Conservation (phyloP, 148 eudicot genomes). For the Persicaria maculosa region DNA sequence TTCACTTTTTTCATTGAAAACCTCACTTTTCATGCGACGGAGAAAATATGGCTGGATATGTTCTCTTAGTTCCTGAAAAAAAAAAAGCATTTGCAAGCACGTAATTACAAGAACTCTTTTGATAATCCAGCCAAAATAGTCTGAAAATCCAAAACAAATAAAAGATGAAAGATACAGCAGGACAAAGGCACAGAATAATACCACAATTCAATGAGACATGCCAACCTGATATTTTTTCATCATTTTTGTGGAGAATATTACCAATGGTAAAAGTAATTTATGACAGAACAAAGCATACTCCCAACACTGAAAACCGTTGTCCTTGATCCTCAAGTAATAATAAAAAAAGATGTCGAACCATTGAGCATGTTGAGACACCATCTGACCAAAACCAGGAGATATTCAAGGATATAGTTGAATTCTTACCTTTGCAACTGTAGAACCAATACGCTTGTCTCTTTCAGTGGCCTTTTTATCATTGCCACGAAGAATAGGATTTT, state of each 20-base stretch:
- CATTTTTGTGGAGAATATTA: background rate
- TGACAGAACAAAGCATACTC: background rate
- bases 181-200: background rate
- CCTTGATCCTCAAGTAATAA: background rate
- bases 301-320: background rate
- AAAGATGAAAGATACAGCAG: background rate
- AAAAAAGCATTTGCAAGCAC: background rate
- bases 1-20: constrained; percentile 47
- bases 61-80: constrained; percentile 66
- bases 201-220: background rate
- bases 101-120: background rate
- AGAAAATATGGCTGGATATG: constrained; percentile 88
- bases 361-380: background rate
- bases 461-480: constrained; percentile 87
- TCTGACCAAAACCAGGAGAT: background rate
- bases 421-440: constrained; percentile 88
- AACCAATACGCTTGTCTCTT: constrained; percentile 78
- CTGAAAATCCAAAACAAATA: background rate
- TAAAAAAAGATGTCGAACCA: background rate
- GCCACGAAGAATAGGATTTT: constrained; percentile 72
- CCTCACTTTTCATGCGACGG: constrained; percentile 89
- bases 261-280: background rate
- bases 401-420: background rate
- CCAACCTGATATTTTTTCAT: background rate
- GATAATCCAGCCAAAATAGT: background rate